These are phyloP conservation scores for Cucurbita pepo DNA, from an alignment of 306 rosid genomes.

Conservation along the genomic window DNA sequence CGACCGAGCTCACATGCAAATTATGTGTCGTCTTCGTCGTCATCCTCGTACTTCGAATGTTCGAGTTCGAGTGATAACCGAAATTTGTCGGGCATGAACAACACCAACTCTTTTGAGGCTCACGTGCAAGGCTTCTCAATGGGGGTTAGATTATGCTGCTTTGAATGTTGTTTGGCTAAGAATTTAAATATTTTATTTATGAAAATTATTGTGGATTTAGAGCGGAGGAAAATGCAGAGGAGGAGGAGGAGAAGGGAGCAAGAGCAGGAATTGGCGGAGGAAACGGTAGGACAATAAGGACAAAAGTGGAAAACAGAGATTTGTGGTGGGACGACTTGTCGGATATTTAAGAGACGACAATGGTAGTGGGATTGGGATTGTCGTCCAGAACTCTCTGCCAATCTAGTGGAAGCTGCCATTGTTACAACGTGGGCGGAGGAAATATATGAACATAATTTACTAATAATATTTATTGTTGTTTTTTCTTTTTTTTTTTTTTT, in stretches of 20 bases:
- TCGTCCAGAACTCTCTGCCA: not conserved
- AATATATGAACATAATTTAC: not conserved
- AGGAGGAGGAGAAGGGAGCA: constrained; percentile 23
- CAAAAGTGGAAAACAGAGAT: constrained; percentile 14
- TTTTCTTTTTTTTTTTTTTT: not conserved
- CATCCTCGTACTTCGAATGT: constrained; percentile 22
- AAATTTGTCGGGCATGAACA: constrained; percentile 34
- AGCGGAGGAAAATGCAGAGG: constrained; percentile 23
- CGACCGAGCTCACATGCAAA: constrained; percentile 14
- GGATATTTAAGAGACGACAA: not conserved
- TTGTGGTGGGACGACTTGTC: constrained; percentile 6
- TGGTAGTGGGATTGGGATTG: not conserved
- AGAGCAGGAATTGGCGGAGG: constrained; percentile 28
- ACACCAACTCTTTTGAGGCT: constrained; percentile 2
- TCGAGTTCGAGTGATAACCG: constrained; percentile 47
- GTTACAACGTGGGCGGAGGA: not conserved
- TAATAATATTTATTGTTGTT: not conserved
- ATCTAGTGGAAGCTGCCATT: not conserved
- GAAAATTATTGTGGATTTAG: not conserved
- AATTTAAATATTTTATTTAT: too few relatives aligned
- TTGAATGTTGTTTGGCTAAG: not conserved
- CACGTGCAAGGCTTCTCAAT: constrained; percentile 39
- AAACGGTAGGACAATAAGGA: constrained; percentile 21
- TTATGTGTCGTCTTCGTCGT: constrained; percentile 23
- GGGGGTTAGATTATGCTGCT: constrained; percentile 42